A percentile compares a stretch with the other conserved stretches of the same genome.
Conservation (phyloP, 2,329 filamentous ascomycete species). For the Colletotrichum sp. region DNA sequence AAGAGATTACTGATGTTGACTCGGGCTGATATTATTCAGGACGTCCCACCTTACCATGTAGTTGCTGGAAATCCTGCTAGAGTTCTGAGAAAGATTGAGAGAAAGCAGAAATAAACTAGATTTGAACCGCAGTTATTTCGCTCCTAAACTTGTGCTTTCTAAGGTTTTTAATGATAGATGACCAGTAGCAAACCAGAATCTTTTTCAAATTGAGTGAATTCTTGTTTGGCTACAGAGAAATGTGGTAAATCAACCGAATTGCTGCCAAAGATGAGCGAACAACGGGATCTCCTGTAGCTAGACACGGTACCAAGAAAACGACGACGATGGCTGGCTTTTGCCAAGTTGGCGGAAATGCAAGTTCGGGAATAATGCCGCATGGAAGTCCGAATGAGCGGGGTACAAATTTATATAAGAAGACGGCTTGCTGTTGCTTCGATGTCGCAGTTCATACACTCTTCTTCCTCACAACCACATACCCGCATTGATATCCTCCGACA, state of each 20-base stretch:
- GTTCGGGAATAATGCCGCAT: neutral
- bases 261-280: no score
- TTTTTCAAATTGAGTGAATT: accelerated
- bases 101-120: neutral
- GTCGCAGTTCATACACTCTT: neutral
- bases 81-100: neutral
- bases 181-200: accelerated
- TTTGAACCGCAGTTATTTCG: accelerated
- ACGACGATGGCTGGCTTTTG: neutral
- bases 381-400: accelerated
- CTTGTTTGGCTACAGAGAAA: accelerated
- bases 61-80: neutral
- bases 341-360: neutral
- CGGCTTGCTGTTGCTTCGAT: neutral
- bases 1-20: no score
- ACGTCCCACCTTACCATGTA: neutral
- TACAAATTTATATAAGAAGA: neutral
- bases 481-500: accelerated
- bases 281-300: no score
- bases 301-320: no score
- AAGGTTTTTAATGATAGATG: no score
- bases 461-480: neutral
- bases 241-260: no score
- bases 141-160: no score
- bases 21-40: accelerated